Base-by-base conservation (phyloP, 495 filamentous ascomycete species). In the Aspergillus asperescens region DNA sequence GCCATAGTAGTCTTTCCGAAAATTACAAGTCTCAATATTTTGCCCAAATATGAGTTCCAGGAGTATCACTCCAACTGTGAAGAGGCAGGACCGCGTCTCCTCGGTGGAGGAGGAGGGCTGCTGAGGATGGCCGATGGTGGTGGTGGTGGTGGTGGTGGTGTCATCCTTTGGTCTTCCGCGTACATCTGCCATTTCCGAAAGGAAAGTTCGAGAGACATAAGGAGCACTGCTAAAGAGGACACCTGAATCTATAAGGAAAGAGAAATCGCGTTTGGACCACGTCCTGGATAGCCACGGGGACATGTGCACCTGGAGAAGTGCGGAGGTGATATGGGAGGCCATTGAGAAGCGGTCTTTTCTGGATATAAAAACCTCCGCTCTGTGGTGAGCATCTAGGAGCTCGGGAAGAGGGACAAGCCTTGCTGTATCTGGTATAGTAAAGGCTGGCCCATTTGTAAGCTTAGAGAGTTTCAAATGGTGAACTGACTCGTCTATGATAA, bases 191-290 rank as follows among this genome's bases (percentile, higher is more conserved):
- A 34, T 37, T 37, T 37, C n/a, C 15, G 34, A 18, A 8, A 16
- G 15, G 15, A 37, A 46, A 1, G 27, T 31, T 19, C n/a, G 25
- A 31, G 27, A 46, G 10, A 46, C n/a, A 18, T 46, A 46, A 19
- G 42, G 42, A 19, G 16, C 19, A n/a, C 13, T 46, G 27, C 16
- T 46, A 28, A 19, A 31, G 12, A 46, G 42, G 27, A 8, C n/a
- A 3, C 25, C 18, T 8, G 42, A 31, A 4, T 32, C 13, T 16
- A 20, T 18, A 18, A 46, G 24, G n/a, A 46, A 46, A 31, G 13
- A 46, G 42, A 46, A 46, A 10, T 46, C 42, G 16, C n/a, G 1
- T 32, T 46, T 46, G 16, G 25, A 46, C 42, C 42, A 46, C 27
- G 4, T 31, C 1, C 9, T 19, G 8, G 24, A 31, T 4, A 46